Evolutionary conservation across 2,329 filamentous ascomycete species (phyloP), one percentile per base, ranked within the genome.

Genomic region (Epicoccum sorghinum): DNA sequence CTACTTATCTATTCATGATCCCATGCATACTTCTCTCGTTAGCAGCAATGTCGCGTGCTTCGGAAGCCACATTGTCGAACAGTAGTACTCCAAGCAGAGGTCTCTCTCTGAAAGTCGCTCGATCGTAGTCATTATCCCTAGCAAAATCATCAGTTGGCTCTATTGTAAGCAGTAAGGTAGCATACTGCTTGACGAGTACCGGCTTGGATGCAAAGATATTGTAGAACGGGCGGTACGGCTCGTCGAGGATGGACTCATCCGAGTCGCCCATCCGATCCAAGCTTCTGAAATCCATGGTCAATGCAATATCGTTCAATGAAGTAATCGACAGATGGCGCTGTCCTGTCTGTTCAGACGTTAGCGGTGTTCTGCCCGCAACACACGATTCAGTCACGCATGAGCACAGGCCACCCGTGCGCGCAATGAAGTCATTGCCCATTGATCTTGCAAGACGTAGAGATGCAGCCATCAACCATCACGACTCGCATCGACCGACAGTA

Each of bases 21-120:
- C 32, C 2, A 13, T 8, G 47, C 74, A 2, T 71, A 80, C 79
- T 92, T 73, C 89, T 79, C 75, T 93, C 89, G 59, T 91, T 91
- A 42, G 89, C 89, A 69, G 89, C 90, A 73, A 92, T 89, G 62
- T 93, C 89, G 46, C 89, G 80, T 49, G 89, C 89, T 70, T 92
- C 89, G 49, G 87, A 90, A 58, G 83, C 83, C 59, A 87, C 83
- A 62, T 93, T 93, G 61, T 89, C 85, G 72, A 93, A 90, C 9
- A 93, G 78, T 36, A 93, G 74, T 0, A 88, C 83, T 0, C 86
- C 88, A 35, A 89, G 75, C 36, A 87, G 74, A 0, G 89, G 89
- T 68, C 83, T 82, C 10, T 83, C 75, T 66, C 77, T 80, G 69
- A 91, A 90, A 3, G 81, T 77, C 40, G 59, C 58, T 43, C 73